Conservation (phyloP, 306 rosid species). For the Calophaca sinica region DNA sequence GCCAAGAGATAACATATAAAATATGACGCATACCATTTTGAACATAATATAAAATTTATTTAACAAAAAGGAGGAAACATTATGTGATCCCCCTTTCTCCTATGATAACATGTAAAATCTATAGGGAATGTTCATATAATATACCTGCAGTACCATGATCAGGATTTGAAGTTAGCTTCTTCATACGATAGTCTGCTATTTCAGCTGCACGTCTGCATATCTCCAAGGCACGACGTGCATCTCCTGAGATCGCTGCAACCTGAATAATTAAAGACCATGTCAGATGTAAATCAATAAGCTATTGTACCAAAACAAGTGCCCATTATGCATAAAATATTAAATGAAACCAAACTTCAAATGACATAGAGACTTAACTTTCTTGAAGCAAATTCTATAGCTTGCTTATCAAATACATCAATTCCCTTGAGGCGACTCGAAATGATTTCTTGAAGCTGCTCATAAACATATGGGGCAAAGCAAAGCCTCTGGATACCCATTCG, state of each 20-base stretch:
- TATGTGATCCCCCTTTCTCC: constrained; percentile 2
- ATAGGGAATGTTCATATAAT: constrained; percentile 40
- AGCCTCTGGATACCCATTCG: constrained; percentile 98
- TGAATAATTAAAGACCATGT: constrained; percentile 49
- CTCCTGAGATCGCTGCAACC: constrained; percentile 99
- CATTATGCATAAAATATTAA: constrained; percentile 9
- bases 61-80: constrained; percentile 32
- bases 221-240: constrained; percentile 95
- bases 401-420: constrained; percentile 83
- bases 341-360: constrained; percentile 38
- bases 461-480: constrained; percentile 94
- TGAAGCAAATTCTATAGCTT: constrained; percentile 87
- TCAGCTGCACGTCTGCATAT: constrained; percentile 97
- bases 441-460: constrained; percentile 95
- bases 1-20: background rate
- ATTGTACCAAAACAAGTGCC: constrained; percentile 24
- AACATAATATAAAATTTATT: constrained; percentile 20
- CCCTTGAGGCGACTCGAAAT: constrained; percentile 87
- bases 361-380: constrained; percentile 67
- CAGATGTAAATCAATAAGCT: constrained; percentile 30
- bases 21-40: constrained; percentile 8
- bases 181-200: constrained; percentile 75
- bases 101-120: constrained; percentile 32
- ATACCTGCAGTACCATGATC: constrained; percentile 62
- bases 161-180: constrained; percentile 57